Evolutionary conservation across 345 rosid genomes (phyloP), one percentile per base, ranked within the genome.

Genomic region (Carallia pectinifolia): DNA sequence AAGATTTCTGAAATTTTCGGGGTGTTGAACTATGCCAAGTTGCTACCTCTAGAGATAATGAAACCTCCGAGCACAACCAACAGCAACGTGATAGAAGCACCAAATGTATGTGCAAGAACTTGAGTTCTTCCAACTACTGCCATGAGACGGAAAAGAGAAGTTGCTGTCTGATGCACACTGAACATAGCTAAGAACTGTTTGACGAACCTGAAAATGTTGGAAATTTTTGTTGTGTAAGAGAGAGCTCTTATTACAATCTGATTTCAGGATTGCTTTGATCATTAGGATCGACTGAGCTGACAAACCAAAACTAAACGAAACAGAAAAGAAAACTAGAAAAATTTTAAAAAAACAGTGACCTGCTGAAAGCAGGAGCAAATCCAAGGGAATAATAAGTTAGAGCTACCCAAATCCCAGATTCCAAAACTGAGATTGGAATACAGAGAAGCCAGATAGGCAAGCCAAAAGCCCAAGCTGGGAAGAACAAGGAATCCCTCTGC

Each of bases 401-500:
- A 71, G 36, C 30, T 54, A 85, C 76, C 91, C 91, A 89, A 58
- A 89, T 81, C 7, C 76, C 87, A 1, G 88, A 81, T 66, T 89
- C 95, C 19, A 87, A 52, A 65, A 89, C 38, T 34, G 95, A 85
- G 23, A 85, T 37, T 0, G 95, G 95, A 76, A 89, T 85, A 76
- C 84, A 79, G 34, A 89, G 85, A 33, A 89, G 58, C 83, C 84
- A 87, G 1, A 82, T 82, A 15, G 95, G 95, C 29, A 89, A 77
- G 27, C 77, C 82, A 61, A 81, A 87, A 33, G 92, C 89, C 95
- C 95, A 89, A 4, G 95, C 61, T 37, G 95, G 95, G 72, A 69
- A 89, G 80, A 89, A 89, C 44, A 81, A 75, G 72, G 81, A 80
- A 72, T 89, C 90, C 17, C 95, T 85, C 69, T 89, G 95, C 78